Evolutionary conservation across 345 rosid species (phyloP).

Genomic region (Zanthoxylum bungeanum): DNA sequence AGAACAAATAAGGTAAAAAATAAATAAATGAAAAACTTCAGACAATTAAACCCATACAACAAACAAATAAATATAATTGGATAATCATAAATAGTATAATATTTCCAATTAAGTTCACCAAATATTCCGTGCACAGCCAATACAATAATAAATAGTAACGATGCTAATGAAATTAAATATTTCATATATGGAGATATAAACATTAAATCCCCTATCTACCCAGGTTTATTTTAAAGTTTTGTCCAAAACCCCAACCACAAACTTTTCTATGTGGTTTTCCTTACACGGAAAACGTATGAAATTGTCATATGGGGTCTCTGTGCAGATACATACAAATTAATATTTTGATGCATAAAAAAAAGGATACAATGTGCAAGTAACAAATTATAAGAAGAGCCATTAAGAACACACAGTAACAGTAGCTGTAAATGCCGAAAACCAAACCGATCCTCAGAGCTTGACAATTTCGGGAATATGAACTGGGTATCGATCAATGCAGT

Average conservation of each 20-base stretch:
- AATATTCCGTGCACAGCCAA: background rate
- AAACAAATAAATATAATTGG: background rate
- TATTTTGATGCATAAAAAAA: background rate
- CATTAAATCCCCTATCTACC: background rate
- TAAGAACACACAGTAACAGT: too few species aligned
- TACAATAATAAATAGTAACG: background rate
- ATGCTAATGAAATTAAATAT: background rate
- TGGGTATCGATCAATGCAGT: conserved; percentile 68
- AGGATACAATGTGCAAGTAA: background rate
- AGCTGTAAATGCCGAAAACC: background rate
- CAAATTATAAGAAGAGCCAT: too few species aligned
- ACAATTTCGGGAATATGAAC: conserved; percentile 74
- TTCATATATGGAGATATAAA: background rate
- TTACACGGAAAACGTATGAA: background rate
- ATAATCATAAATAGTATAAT: background rate
- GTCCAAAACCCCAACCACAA: background rate
- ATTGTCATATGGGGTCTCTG: background rate
- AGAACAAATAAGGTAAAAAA: background rate
- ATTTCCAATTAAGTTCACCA: background rate
- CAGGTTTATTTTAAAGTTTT: background rate
- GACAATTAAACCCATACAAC: background rate
- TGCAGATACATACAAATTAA: background rate
- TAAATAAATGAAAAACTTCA: background rate
- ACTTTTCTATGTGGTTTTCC: background rate
- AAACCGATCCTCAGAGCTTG: conserved; percentile 44